These are phyloP conservation scores for Penstemon newberryi DNA, from an alignment of 257 asterid genomes.

Conservation along the genomic window DNA sequence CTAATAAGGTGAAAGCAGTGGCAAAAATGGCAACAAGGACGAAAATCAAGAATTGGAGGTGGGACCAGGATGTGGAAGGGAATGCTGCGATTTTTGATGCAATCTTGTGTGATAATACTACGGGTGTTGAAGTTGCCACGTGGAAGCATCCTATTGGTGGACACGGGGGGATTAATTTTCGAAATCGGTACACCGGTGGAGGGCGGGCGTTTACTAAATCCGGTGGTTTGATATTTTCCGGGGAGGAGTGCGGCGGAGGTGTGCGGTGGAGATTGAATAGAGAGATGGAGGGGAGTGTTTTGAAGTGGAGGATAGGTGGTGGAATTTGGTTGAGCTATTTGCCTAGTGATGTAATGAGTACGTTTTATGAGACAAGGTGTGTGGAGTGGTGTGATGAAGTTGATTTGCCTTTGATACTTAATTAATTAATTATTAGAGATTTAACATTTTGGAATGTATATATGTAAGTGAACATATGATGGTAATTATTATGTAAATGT, in stretches of 20 bases:
- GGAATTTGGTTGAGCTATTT: slow-evolving; percentile 75
- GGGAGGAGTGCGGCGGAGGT: slow-evolving; percentile 58
- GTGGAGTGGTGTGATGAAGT: slow-evolving; percentile 90
- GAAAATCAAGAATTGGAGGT: slow-evolving; percentile 76
- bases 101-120: slow-evolving; percentile 54
- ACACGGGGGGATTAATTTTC: slow-evolving; percentile 32
- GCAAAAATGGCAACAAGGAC: slow-evolving; percentile 57
- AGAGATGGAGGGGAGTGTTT: slow-evolving; percentile 91
- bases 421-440: neutral
- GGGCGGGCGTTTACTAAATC: slow-evolving; percentile 60
- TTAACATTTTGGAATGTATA: too few species aligned
- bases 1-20: slow-evolving; percentile 48
- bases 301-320: slow-evolving; percentile 88
- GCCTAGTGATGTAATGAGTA: slow-evolving; percentile 52
- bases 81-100: slow-evolving; percentile 67
- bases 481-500: too few species aligned
- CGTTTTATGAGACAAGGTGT: slow-evolving; percentile 65
- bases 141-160: slow-evolving; percentile 52
- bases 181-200: slow-evolving; percentile 52
- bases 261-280: slow-evolving; percentile 71
- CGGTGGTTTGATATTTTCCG: slow-evolving; percentile 70
- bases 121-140: slow-evolving; percentile 63
- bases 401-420: slow-evolving; percentile 73
- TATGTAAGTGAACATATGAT: too few species aligned
- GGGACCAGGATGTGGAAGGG: slow-evolving; percentile 91